Base-by-base conservation (phyloP, 306 rosid species). In the Calophaca sinica region DNA sequence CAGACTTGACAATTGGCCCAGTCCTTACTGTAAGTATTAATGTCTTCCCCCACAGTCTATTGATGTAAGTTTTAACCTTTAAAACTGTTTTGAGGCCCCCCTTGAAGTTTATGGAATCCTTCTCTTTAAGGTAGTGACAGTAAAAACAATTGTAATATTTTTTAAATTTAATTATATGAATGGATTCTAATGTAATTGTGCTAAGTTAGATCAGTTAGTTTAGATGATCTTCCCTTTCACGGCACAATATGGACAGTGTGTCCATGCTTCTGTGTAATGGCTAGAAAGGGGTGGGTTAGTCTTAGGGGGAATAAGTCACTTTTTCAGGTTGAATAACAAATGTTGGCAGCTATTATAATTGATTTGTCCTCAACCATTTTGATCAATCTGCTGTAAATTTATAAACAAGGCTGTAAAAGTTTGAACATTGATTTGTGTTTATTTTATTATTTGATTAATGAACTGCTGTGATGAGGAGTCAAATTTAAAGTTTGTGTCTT, bases 1-100 rank as follows among this genome's bases (percentile, higher is more conserved):
- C 80, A 41, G 97, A 94, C 80, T 84, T 94, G 84, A 91, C 98
- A 9, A 9, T 91, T 55, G 97, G 98, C 51, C 98, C 98, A 20
- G 98, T 94, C 68, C 91, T 94, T 38, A 94, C 96, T 8, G 97
- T 94, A 82, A 72, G 89, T 80, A 54, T 44, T 68, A 41, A 42
- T 42, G 39, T 73, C 28, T 20, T 41, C 4, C 13, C 38, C 10
- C 26, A 20, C 26, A 20, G 15, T 74, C 45, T 20, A 41, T 57
- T 13, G 15, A 28, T 13, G 38, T 28, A 35, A 63, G 49, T 28
- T 58, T 29, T 65, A 28, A 12, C 36, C 38, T 29, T 57, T 66
- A 49, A 33, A 70, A 12, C 46, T 12, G 36, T 57, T 57, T 63
- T 28, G 7, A 14, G n/a, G 32, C 10, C 38, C 26, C 35, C 14